Conservation (phyloP, 1,139 yeast genomes). For the Zhuliangozyma parablackwelliae region DNA sequence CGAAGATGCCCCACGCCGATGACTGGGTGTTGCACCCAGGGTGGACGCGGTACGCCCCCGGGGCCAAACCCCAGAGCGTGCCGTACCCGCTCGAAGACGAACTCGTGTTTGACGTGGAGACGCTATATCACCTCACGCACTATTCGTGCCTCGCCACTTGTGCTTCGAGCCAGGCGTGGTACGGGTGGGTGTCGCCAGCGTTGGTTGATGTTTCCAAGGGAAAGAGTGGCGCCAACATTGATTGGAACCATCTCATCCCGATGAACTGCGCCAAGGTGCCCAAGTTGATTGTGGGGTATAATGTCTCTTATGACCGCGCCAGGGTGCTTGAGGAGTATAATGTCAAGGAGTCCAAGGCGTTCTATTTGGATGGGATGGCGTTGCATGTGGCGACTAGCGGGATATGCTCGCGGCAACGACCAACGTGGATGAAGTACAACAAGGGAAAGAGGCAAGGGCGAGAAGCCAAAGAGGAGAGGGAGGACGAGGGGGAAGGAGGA, state of each 20-base stretch:
- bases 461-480: constrained; percentile 19
- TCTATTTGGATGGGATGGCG: constrained; percentile 88
- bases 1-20: constrained; percentile 37
- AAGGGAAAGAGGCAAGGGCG: constrained; percentile 25
- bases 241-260: constrained; percentile 72
- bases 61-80: constrained; percentile 53
- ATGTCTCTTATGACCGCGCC: constrained; percentile 88
- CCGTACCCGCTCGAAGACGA: constrained; percentile 62
- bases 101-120: constrained; percentile 87
- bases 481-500: constrained; percentile 18
- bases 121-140: constrained; percentile 66
- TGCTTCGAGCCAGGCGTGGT: constrained; percentile 78
- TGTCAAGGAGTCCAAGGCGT: constrained; percentile 61
- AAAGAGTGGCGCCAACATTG: constrained; percentile 12
- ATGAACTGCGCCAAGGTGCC: constrained; percentile 46
- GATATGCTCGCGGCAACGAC: constrained; percentile 87
- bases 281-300: constrained; percentile 79
- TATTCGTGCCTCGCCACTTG: constrained; percentile 85
- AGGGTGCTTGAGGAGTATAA: constrained; percentile 80
- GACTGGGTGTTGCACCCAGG: constrained; percentile 63
- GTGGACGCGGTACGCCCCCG: constrained; percentile 72
- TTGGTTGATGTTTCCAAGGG: constrained; percentile 45
- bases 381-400: constrained; percentile 89
- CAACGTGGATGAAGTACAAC: constrained; percentile 66
- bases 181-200: constrained; percentile 91